Conservation (phyloP, 1,284 basidiomycete genomes). For the Agaricales sp. region DNA sequence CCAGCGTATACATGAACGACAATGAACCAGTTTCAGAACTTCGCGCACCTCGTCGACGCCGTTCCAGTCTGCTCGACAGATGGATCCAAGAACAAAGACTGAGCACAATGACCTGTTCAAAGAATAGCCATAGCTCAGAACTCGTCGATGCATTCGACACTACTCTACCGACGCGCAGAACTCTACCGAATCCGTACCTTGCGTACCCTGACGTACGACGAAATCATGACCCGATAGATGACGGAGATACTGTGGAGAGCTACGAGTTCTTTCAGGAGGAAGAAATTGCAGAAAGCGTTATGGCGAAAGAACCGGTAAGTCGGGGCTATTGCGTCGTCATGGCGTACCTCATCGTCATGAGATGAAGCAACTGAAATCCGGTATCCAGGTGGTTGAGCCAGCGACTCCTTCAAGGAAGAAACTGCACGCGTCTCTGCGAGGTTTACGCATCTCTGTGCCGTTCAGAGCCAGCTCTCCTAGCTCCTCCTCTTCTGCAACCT, state of each 20-base stretch:
- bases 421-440: background rate
- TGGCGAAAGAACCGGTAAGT: conserved; percentile 14
- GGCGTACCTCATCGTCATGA: background rate
- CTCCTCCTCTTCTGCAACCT: background rate
- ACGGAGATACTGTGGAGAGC: conserved; percentile 35
- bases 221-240: conserved; percentile 20
- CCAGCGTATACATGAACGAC: background rate
- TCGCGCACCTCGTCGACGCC: conserved; percentile 26
- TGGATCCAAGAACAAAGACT: conserved; percentile 56
- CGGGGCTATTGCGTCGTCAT: too few species aligned
- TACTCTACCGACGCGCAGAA: conserved; percentile 12
- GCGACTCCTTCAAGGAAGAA: background rate
- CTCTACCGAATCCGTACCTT: conserved; percentile 36
- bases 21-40: conserved; percentile 9
- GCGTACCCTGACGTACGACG: conserved; percentile 39
- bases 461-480: background rate
- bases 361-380: background rate
- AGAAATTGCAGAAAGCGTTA: conserved; percentile 27
- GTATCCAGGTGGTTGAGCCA: background rate
- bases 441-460: background rate
- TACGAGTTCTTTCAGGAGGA: conserved; percentile 48
- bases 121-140: conserved; percentile 8
- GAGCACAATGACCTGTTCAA: conserved; percentile 16
- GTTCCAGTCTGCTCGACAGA: conserved; percentile 52
- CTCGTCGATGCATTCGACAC: conserved; percentile 16